Evolutionary conservation across 2,329 filamentous ascomycete genomes (phyloP).

Genomic region (Paraconiothyrium brasiliense): DNA sequence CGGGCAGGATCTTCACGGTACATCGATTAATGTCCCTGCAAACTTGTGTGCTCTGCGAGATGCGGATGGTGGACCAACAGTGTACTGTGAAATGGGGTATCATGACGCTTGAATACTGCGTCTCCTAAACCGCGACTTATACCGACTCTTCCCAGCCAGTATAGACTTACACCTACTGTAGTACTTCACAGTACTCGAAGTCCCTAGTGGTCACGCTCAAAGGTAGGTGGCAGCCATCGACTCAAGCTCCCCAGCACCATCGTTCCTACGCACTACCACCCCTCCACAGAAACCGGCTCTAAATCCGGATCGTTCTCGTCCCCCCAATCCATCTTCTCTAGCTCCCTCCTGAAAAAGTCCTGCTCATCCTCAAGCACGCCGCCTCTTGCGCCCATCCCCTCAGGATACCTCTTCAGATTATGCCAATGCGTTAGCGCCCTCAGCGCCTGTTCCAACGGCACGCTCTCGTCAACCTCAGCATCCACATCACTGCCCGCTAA

Average conservation of each 20-base stretch:
- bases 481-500: conserved; percentile 90
- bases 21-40: no score
- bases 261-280: conserved; percentile 32
- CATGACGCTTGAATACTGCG: neutral
- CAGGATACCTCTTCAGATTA: conserved; percentile 83
- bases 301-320: conserved; percentile 41
- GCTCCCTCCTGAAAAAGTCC: conserved; percentile 60
- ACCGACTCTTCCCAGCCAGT: no score
- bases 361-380: conserved; percentile 55
- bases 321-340: conserved; percentile 60
- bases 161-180: no score
- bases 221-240: no score
- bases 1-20: no score
- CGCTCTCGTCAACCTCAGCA: conserved; percentile 88
- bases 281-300: conserved; percentile 34
- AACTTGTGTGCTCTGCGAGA: no score
- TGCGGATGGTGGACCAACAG: neutral
- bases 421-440: conserved; percentile 93
- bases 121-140: no score
- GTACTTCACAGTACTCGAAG: neutral
- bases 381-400: conserved; percentile 69
- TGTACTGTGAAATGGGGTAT: neutral
- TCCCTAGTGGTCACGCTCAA: no score
- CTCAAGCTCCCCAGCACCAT: neutral
- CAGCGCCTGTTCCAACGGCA: conserved; percentile 91